Percentiles rank a stretch among this genome's conserved stretches.
Conservation (phyloP, 768 basidiomycete genomes). For the Neoboletus magnificus region DNA sequence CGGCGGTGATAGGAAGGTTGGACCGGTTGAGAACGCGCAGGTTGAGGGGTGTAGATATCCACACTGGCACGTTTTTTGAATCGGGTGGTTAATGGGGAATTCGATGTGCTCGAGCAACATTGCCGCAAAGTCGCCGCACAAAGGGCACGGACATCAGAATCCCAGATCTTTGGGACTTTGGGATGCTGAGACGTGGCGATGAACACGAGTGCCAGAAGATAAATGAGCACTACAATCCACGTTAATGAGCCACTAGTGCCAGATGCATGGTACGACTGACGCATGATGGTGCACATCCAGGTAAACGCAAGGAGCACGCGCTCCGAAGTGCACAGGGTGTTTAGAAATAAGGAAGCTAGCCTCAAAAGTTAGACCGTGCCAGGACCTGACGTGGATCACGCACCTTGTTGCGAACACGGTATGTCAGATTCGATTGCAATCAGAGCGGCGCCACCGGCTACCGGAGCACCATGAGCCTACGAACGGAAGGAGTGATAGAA, state of each 20-base stretch:
- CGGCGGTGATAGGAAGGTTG: slow-evolving; percentile 32
- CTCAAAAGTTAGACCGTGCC: background rate
- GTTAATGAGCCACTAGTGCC: background rate
- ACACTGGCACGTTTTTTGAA: slow-evolving; percentile 35
- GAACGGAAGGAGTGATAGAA: background rate
- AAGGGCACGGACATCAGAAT: slow-evolving; percentile 44
- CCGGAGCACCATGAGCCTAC: slow-evolving; percentile 2
- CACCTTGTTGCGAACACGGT: slow-evolving; percentile 36
- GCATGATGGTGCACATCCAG: slow-evolving; percentile 45
- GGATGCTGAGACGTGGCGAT: slow-evolving; percentile 41
- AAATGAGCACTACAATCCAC: slow-evolving; percentile 48
- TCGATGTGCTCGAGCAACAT: slow-evolving; percentile 34
- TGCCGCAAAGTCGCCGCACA: slow-evolving; percentile 31
- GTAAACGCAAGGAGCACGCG: slow-evolving; percentile 57
- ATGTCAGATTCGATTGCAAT: slow-evolving; percentile 37
- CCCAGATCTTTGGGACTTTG: slow-evolving; percentile 52
- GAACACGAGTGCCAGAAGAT: slow-evolving; percentile 49
- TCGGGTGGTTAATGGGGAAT: slow-evolving; percentile 34
- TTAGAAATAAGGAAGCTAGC: background rate
- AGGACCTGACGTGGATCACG: background rate
- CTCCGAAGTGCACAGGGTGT: slow-evolving; percentile 46
- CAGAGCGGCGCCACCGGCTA: slow-evolving; percentile 53
- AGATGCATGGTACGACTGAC: slow-evolving; percentile 32
- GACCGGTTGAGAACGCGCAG: slow-evolving; percentile 37
- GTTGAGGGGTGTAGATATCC: slow-evolving; percentile 43